phyloP scores from a whole-genome alignment of 2,329 filamentous ascomycete genomes.

The Septoria petroselini region DNA sequence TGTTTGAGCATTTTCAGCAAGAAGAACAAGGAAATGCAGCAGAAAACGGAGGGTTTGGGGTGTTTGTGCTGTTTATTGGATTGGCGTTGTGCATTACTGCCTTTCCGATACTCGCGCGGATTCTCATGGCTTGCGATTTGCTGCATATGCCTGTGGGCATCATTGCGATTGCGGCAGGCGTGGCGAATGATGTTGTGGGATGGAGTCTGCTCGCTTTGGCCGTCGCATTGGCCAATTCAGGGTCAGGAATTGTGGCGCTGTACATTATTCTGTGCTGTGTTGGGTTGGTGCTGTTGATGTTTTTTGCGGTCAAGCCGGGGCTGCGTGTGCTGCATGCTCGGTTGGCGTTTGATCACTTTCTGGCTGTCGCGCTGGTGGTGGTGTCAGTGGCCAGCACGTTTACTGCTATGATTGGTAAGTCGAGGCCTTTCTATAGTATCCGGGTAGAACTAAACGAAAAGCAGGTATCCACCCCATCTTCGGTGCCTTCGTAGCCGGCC shows the following conservation, averaged over 20 bases:
- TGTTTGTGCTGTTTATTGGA: conserved; percentile 68
- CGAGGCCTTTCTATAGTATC: no score
- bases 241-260: conserved; percentile 71
- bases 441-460: not conserved
- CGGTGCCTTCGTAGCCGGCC: conserved; percentile 78
- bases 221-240: conserved; percentile 83
- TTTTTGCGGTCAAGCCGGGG: conserved; percentile 46
- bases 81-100: conserved; percentile 60
- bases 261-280: conserved; percentile 73
- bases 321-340: not conserved
- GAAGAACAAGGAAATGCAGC: conserved; percentile 54
- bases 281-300: conserved; percentile 70
- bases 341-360: not conserved
- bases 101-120: conserved; percentile 85
- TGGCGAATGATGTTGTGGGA: conserved; percentile 82
- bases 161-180: conserved; percentile 80
- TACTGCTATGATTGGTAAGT: conserved; percentile 73
- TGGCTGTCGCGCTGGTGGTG: conserved; percentile 21
- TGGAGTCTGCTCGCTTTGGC: conserved; percentile 90
- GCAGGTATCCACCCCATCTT: conserved; percentile 74
- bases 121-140: conserved; percentile 81
- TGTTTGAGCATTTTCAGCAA: conserved; percentile 58
- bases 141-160: conserved; percentile 76
- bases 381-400: conserved; percentile 73
- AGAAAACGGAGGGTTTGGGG: not conserved